Evolutionary conservation across 2,329 filamentous ascomycete genomes (phyloP), one percentile per base, ranked within the genome.

Genomic region (Aspergillus calidoustus): DNA sequence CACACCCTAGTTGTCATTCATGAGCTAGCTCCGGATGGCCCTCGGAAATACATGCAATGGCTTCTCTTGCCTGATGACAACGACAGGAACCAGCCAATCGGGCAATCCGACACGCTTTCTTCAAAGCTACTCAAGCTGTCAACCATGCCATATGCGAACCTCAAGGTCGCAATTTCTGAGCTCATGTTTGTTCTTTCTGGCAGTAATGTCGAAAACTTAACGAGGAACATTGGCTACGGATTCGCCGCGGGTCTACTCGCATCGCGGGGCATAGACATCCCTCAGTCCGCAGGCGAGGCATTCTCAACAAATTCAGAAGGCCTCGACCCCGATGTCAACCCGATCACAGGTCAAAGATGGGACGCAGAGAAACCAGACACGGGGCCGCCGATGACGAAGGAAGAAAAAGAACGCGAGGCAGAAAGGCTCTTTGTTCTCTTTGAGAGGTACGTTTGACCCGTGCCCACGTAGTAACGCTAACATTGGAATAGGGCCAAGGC

Each of bases 161-260:
- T 97, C 3, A 87, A 92, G 19, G 87, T 91, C 51, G 86, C 87
- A 19, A 89, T 96, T 56, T 91, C 91, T 0, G 84, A 89, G 31
- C 82, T 99, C 25, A 85, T 97, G 64, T 99, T 96, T 74, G 91
- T 96, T 66, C 83, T 98, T 30, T 97, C 93, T 0, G 90, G 89
- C 66, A 91, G 89, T 69, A 89, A 97, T 69, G 86, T 93, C 0
- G 85, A 84, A 17, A 90, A 84, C 31, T 95, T 97, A 71, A 91
- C 98, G 0, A 85, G 91, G 55, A 97, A 97, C 68, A 91, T 99
- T 13, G 95, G 95, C 0, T 99, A 97, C 73, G 95, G 95, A 0
- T 97, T 91, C 72, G 95, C 95, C 0, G 91, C 93, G 0, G 95
- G 95, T 0, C 97, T 95, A 73, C 81, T 99, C 17, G 89, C 93